Evolutionary conservation across 345 rosid species (phyloP).

Genomic region (Carallia pectinifolia): DNA sequence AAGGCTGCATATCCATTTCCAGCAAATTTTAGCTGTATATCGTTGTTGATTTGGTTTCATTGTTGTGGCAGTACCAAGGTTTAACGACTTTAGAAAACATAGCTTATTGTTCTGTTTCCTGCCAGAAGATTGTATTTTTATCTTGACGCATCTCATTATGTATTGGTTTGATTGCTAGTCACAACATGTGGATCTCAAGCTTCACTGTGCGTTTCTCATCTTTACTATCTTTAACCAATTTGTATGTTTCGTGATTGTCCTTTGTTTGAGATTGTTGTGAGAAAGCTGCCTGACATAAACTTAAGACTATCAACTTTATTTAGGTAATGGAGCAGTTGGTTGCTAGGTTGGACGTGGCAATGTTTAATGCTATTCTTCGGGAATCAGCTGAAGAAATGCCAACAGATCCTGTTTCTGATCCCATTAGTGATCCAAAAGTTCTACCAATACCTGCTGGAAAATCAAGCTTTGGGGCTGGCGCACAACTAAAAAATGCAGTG

Average conservation of each 20-base stretch:
- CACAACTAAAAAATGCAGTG: slow-evolving; percentile 88
- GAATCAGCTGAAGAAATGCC: slow-evolving; percentile 97
- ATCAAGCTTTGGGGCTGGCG: slow-evolving; percentile 89
- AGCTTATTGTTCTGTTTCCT: neutral
- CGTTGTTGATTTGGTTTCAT: neutral
- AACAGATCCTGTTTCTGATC: slow-evolving; percentile 93
- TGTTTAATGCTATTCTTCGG: slow-evolving; percentile 97
- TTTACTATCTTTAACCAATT: neutral
- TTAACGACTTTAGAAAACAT: neutral
- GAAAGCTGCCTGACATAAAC: slow-evolving; percentile 8
- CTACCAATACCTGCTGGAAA: slow-evolving; percentile 91
- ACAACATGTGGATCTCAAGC: neutral
- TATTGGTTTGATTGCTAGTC: neutral
- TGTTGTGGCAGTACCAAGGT: neutral
- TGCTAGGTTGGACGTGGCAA: slow-evolving; percentile 84
- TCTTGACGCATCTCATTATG: no score
- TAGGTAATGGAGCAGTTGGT: slow-evolving; percentile 95
- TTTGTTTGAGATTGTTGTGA: slow-evolving; percentile 8
- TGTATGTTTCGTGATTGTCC: neutral
- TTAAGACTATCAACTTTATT: slow-evolving; percentile 14
- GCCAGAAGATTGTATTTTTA: no score
- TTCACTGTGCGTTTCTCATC: no score
- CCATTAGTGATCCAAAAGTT: slow-evolving; percentile 78
- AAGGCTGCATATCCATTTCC: neutral
- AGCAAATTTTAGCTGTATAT: neutral